Evolutionary conservation across 176 grass and related monocot genomes (phyloP).

Genomic region (Dendrocalamus sinicus): DNA sequence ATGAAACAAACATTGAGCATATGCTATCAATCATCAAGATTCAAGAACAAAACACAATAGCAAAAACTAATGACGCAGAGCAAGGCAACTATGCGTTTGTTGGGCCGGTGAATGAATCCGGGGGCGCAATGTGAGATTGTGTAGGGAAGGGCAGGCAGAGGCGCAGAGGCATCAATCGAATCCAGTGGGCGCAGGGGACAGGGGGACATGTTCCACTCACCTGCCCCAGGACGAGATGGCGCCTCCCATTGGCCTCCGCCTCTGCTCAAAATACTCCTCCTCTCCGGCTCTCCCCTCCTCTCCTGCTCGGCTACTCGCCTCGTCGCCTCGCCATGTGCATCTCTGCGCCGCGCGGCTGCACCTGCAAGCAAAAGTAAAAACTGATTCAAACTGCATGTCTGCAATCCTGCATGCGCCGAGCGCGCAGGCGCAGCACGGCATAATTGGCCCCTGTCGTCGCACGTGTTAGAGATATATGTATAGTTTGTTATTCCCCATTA

Average conservation of each 20-base stretch:
- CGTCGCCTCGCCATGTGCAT: constrained; percentile 30
- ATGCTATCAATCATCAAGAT: background rate
- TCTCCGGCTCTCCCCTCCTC: background rate
- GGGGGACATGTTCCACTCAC: constrained; percentile 20
- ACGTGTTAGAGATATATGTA: no score
- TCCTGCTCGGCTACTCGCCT: background rate
- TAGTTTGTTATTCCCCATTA: no score
- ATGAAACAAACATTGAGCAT: background rate
- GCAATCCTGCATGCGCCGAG: constrained; percentile 15
- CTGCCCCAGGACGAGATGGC: constrained; percentile 19
- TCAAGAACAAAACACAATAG: background rate
- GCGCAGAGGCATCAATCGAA: background rate
- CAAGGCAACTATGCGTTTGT: background rate
- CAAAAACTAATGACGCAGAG: background rate
- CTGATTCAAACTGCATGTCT: background rate
- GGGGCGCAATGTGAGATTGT: background rate
- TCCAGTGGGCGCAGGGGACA: constrained; percentile 14
- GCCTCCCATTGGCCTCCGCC: background rate
- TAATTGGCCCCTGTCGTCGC: background rate
- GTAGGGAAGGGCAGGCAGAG: constrained; percentile 14
- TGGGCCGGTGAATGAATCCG: constrained; percentile 2
- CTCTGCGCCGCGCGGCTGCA: background rate
- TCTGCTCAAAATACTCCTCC: constrained; percentile 17
- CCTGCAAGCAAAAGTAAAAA: background rate
- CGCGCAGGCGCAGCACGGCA: background rate